Base-by-base conservation (phyloP, 164 flowering plant species). In the Euptelea pleiosperma region DNA sequence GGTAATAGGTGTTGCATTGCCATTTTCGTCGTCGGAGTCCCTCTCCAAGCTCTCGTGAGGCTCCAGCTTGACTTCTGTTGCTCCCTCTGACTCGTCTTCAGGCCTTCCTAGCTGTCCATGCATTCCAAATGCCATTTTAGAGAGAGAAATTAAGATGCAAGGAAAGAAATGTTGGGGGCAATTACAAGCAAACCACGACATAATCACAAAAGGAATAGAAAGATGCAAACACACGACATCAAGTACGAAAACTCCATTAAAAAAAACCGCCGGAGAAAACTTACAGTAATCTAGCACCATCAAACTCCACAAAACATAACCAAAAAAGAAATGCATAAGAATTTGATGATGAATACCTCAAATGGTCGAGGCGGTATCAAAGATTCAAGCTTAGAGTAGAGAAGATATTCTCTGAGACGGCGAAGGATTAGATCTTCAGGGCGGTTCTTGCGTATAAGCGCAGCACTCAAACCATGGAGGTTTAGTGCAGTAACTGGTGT, bases 331-430 rank as follows among this genome's bases (percentile, higher is more conserved):
- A 33, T 33, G 8, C 35, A 33, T 33, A 33, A 4, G 8, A 4
- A 36, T 14, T 14, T 36, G 40, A 36, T 6, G 7, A 6, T 36
- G 40, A 36, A 14, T 39, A 45, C 54, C 60, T 63, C 41, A 0
- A 30, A 11, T 10, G 31, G 29, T 11, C 46, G 42, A 0, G 52
- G 24, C 33, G 52, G 63, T 25, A 58, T 25, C 22, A 65, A 11
- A 6, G 59, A 52, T 21, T 57, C 45, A 8, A 51, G 63, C 46
- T 65, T 65, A 30, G 53, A 36, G 22, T 33, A 55, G 41, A 46
- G 55, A 37, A 37, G 54, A 37, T 46, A 28, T 43, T 63, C 29
- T 39, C 46, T 16, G 16, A 58, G 41, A 33, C 62, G 51, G 26
- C 35, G 42, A 22, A 42, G 21, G 21, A 41, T n/a, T 6, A 30